Evolutionary conservation across 441 rosid genomes (phyloP).

Genomic region (Pelargonium australe): DNA sequence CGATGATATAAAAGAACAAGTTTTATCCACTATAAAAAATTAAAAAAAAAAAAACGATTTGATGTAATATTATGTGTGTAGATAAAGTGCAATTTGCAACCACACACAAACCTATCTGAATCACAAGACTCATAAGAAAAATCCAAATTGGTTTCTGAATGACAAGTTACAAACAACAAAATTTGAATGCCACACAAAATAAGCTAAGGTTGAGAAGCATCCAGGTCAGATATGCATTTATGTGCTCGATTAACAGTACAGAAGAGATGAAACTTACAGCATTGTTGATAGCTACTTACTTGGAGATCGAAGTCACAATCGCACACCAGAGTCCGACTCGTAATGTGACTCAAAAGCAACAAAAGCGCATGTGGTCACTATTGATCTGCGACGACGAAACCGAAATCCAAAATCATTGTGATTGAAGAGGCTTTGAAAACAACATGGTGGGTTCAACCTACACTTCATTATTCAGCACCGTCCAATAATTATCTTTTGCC

Average conservation of each 20-base stretch:
- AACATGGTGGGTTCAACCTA: not conserved
- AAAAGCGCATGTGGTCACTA: not conserved
- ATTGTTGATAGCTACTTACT: slow-evolving; percentile 4
- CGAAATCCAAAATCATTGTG: not conserved
- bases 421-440: not conserved
- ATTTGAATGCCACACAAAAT: not conserved
- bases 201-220: not conserved
- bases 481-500: not conserved
- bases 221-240: not conserved
- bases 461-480: not conserved
- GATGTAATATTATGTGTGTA: too few relatives aligned
- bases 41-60: too few relatives aligned
- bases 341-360: not conserved
- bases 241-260: not conserved
- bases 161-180: not conserved
- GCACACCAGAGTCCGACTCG: not conserved
- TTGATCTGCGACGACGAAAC: not conserved
- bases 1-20: too few relatives aligned
- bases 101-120: too few relatives aligned
- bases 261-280: not conserved
- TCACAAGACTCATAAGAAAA: too few relatives aligned
- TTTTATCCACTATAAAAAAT: too few relatives aligned
- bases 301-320: not conserved
- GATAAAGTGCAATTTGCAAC: too few relatives aligned
- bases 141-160: not conserved